A percentile compares a stretch with the other conserved stretches of the same genome.
Evolutionary conservation across 1,284 basidiomycete species (phyloP).

Genomic region (Sphaerobolus stellatus): DNA sequence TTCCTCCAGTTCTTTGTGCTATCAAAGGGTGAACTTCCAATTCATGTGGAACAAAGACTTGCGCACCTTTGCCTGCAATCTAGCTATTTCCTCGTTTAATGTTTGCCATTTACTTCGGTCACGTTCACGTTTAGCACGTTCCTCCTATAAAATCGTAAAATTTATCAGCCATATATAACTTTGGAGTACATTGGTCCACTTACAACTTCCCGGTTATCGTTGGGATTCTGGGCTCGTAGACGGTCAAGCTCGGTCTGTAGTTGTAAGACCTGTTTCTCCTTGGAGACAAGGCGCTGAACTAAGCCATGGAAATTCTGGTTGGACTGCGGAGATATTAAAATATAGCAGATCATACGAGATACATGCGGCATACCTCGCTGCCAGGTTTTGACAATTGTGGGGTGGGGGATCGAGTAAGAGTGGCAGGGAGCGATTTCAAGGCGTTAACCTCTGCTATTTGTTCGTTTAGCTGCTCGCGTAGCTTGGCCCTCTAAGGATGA

Average conservation of each 20-base stretch:
- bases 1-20: constrained; percentile 59
- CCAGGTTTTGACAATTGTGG: constrained; percentile 43
- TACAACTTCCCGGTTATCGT: constrained; percentile 58
- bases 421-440: constrained; percentile 54
- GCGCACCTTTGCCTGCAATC: constrained; percentile 64
- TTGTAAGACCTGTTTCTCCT: constrained; percentile 80
- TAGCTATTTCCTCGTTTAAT: constrained; percentile 75
- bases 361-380: constrained; percentile 33
- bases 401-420: constrained; percentile 36
- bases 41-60: constrained; percentile 9
- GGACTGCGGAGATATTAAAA: constrained; percentile 2
- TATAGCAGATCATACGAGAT: too few species aligned
- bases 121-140: constrained; percentile 74
- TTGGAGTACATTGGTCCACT: constrained; percentile 23
- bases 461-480: constrained; percentile 56
- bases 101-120: constrained; percentile 73
- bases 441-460: constrained; percentile 67
- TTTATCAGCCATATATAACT: constrained; percentile 6
- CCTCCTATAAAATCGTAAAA: constrained; percentile 56
- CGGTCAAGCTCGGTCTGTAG: constrained; percentile 74
- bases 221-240: constrained; percentile 54
- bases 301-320: constrained; percentile 67
- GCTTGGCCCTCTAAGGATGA: constrained; percentile 44
- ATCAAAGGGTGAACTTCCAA: constrained; percentile 3
- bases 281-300: constrained; percentile 79